Evolutionary conservation across 495 filamentous ascomycete genomes (phyloP).

Genomic region (Xylaria curta): DNA sequence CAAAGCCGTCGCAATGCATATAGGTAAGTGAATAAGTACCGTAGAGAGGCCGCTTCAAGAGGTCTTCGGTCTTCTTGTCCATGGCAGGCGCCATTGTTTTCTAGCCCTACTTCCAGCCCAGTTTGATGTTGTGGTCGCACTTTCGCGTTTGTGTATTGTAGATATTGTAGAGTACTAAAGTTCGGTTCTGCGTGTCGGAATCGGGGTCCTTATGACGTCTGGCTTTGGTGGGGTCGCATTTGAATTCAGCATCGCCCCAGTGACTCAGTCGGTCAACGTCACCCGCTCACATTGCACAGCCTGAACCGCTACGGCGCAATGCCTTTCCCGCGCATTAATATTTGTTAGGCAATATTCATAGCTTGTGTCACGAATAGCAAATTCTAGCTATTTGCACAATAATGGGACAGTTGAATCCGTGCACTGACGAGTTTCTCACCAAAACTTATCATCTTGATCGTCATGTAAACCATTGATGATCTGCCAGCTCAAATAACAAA

Average conservation of each 20-base stretch:
- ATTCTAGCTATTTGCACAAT: not conserved
- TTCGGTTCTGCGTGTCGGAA: no score
- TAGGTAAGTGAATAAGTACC: conserved; percentile 25
- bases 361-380: not conserved
- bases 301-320: not conserved
- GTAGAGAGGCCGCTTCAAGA: conserved; percentile 52
- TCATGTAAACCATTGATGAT: no score
- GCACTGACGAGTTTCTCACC: no score
- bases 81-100: conserved; percentile 22
- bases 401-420: no score
- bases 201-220: conserved; percentile 16
- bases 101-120: not conserved
- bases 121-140: not conserved
- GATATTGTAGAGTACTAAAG: no score
- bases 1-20: not conserved
- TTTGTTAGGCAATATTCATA: not conserved
- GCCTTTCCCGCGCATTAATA: not conserved
- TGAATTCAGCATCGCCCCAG: not conserved
- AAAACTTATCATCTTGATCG: no score
- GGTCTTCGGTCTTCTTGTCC: conserved; percentile 42
- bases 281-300: not conserved
- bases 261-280: conserved; percentile 12
- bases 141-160: not conserved
- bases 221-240: conserved; percentile 4
- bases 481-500: no score